Evolutionary conservation across 805 yeast species (phyloP).

Genomic region (Yamadazyma laniorum): DNA sequence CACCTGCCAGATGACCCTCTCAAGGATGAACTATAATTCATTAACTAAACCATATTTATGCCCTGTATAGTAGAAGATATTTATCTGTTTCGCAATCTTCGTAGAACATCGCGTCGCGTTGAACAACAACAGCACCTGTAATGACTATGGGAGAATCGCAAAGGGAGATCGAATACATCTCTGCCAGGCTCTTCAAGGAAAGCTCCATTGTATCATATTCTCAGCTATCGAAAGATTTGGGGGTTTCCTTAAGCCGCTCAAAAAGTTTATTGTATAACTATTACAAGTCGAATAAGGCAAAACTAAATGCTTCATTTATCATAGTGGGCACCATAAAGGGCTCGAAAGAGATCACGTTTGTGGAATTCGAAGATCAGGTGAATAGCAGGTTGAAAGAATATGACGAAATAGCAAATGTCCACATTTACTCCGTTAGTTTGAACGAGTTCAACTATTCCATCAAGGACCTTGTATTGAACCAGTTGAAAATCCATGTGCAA

Average conservation of each 20-base stretch:
- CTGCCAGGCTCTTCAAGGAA: slow-evolving; percentile 23
- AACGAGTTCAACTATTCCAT: slow-evolving; percentile 7
- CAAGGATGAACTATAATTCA: slow-evolving; percentile 7
- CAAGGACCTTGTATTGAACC: slow-evolving; percentile 20
- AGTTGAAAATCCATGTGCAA: slow-evolving; percentile 12
- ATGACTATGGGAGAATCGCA: slow-evolving; percentile 35
- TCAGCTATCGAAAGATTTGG: slow-evolving; percentile 38
- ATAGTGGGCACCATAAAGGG: slow-evolving; percentile 35
- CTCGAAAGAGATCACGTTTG: slow-evolving; percentile 18
- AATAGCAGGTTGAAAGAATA: slow-evolving; percentile 22
- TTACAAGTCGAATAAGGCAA: slow-evolving; percentile 32
- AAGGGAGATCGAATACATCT: slow-evolving; percentile 29
- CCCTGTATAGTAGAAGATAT: neutral
- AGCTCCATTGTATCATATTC: slow-evolving; percentile 39
- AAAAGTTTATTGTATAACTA: slow-evolving; percentile 39
- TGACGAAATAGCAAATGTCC: slow-evolving; percentile 30
- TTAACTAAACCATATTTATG: too few relatives aligned
- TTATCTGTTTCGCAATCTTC: too few relatives aligned
- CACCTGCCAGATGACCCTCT: neutral
- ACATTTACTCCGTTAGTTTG: slow-evolving; percentile 36
- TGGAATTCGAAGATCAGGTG: slow-evolving; percentile 19
- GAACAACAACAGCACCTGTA: slow-evolving; percentile 1
- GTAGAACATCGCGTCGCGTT: neutral
- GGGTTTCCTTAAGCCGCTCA: slow-evolving; percentile 38
- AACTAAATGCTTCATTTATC: slow-evolving; percentile 40